A percentile compares a stretch with the other conserved stretches of the same genome.
Conservation (phyloP, 495 filamentous ascomycete genomes). For the Aspergillus mulundensis region DNA sequence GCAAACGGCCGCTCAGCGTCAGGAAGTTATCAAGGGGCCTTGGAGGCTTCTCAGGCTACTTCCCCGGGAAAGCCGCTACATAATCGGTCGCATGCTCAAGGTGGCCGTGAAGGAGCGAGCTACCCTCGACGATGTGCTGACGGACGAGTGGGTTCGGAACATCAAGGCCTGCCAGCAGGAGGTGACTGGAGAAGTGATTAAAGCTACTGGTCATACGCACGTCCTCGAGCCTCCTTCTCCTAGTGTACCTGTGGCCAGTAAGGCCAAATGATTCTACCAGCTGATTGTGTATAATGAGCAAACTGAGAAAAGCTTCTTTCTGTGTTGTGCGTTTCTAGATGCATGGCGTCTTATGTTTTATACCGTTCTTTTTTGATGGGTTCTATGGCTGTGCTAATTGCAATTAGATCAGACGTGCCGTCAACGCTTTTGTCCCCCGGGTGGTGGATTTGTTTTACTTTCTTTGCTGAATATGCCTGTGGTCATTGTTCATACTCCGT, state of each 20-base stretch:
- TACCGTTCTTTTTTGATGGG: conserved; percentile 13
- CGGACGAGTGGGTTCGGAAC: conserved; percentile 83
- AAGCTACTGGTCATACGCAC: conserved; percentile 57
- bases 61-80: conserved; percentile 81
- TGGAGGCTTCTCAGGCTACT: conserved; percentile 90
- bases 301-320: conserved; percentile 9
- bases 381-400: conserved; percentile 7
- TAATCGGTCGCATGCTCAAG: conserved; percentile 91
- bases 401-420: conserved; percentile 6
- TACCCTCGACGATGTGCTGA: conserved; percentile 75
- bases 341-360: conserved; percentile 7
- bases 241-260: conserved; percentile 40
- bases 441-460: conserved; percentile 12
- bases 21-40: conserved; percentile 82
- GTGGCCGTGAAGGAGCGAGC: conserved; percentile 80
- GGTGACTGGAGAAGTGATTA: conserved; percentile 49
- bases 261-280: conserved; percentile 28
- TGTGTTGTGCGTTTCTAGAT: conserved; percentile 6
- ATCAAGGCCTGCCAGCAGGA: conserved; percentile 63
- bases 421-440: conserved; percentile 5
- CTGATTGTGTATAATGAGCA: conserved; percentile 12
- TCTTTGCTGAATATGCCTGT: conserved; percentile 5
- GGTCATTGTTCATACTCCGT: not conserved
- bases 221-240: conserved; percentile 56
- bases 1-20: conserved; percentile 41